Evolutionary conservation across 257 asterid species (phyloP).

Genomic region (Gentiana straminea): DNA sequence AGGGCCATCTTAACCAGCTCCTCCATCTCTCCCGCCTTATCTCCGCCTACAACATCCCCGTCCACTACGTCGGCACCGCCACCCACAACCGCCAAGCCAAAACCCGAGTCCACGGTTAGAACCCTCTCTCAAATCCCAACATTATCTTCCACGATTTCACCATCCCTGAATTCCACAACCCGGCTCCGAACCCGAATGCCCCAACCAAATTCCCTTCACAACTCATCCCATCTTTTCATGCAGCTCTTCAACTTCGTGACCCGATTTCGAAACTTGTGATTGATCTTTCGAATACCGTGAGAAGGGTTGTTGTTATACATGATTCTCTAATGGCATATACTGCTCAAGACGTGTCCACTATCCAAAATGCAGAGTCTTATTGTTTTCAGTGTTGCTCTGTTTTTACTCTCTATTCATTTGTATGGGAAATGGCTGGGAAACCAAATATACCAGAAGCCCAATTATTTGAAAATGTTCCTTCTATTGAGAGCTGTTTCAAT

Average conservation of each 20-base stretch:
- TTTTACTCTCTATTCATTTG: constrained; percentile 9
- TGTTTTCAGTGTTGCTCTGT: constrained; percentile 36
- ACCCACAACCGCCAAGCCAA: constrained; percentile 6
- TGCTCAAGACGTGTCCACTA: constrained; percentile 33
- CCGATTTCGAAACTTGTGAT: constrained; percentile 14
- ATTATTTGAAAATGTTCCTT: constrained; percentile 1
- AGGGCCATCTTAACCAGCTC: constrained; percentile 16
- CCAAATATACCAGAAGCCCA: constrained; percentile 11
- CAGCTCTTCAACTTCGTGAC: constrained; percentile 26
- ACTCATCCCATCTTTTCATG: constrained; percentile 19
- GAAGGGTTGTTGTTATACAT: constrained; percentile 28
- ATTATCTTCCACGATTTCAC: constrained; percentile 13
- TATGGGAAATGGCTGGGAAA: constrained; percentile 15
- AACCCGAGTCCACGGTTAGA: constrained; percentile 1
- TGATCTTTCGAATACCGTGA: constrained; percentile 12
- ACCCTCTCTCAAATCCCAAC: background rate
- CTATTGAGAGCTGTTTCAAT: background rate
- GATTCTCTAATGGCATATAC: constrained; percentile 36
- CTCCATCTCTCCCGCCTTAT: constrained; percentile 13
- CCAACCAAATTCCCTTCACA: constrained; percentile 37
- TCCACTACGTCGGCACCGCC: constrained; percentile 6
- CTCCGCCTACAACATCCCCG: constrained; percentile 9
- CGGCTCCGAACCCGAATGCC: constrained; percentile 33
- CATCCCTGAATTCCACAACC: background rate
- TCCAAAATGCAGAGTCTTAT: constrained; percentile 33